Conservation (phyloP, 805 yeast species). For the Aciculoconidium aculeatum region DNA sequence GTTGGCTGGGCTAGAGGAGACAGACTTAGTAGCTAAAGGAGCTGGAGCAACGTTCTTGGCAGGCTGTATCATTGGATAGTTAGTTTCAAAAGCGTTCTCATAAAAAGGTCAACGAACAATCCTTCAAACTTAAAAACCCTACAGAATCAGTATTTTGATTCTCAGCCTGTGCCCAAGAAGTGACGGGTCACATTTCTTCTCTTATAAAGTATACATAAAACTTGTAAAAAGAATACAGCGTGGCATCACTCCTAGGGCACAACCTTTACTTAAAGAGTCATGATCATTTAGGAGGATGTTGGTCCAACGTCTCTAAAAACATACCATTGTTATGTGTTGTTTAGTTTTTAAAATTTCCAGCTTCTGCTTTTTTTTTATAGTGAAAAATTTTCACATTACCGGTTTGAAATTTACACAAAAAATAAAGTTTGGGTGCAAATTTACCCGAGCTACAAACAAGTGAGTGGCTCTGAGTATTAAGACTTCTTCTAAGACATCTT, state of each 20-base stretch:
- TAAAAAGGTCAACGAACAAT: slow-evolving; percentile 11
- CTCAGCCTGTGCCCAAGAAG: slow-evolving; percentile 24
- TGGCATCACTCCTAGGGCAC: slow-evolving; percentile 15
- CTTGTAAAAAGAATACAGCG: slow-evolving; percentile 4
- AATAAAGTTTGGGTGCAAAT: neutral
- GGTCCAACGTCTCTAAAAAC: slow-evolving; percentile 13
- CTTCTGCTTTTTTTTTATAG: neutral
- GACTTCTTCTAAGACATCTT: too few species aligned
- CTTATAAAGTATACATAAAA: slow-evolving; percentile 1
- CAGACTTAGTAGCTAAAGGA: slow-evolving; percentile 36
- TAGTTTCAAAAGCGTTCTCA: slow-evolving; percentile 14
- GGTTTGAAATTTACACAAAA: neutral
- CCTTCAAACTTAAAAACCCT: slow-evolving; percentile 14
- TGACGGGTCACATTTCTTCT: slow-evolving; percentile 11
- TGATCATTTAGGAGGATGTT: slow-evolving; percentile 14
- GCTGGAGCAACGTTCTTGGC: slow-evolving; percentile 43
- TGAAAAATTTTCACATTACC: slow-evolving; percentile 4
- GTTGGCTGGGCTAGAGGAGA: slow-evolving; percentile 24
- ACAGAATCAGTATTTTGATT: slow-evolving; percentile 16
- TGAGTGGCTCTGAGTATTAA: too few species aligned
- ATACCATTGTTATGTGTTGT: slow-evolving; percentile 11
- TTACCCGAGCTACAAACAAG: neutral
- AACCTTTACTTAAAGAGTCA: slow-evolving; percentile 8
- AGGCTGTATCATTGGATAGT: slow-evolving; percentile 15
- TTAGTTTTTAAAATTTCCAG: too few species aligned